Evolutionary conservation across 1,284 basidiomycete species (phyloP).

Genomic region (Leccinum subfulvum): DNA sequence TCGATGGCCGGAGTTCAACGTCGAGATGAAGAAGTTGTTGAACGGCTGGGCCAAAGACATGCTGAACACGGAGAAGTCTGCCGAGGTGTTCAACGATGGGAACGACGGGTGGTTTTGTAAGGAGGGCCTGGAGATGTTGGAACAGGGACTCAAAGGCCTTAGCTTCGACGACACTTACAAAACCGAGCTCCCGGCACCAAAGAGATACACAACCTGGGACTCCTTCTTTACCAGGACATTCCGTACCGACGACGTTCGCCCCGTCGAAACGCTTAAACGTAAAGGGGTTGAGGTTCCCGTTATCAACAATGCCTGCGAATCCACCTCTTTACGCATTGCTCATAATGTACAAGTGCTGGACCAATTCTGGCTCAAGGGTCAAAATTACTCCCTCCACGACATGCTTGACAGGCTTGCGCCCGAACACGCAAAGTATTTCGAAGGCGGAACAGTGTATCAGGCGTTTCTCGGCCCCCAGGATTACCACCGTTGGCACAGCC

Average conservation of each 20-base stretch:
- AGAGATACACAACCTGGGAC: slow-evolving; percentile 7
- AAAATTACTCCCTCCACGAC: slow-evolving; percentile 42
- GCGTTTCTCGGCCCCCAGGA: slow-evolving; percentile 46
- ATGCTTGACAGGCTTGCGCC: slow-evolving; percentile 29
- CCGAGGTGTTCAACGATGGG: neutral
- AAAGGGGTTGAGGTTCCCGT: slow-evolving; percentile 11
- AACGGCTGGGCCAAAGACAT: slow-evolving; percentile 10
- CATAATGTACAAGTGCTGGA: slow-evolving; percentile 36
- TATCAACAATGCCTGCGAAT: slow-evolving; percentile 48
- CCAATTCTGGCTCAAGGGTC: slow-evolving; percentile 47
- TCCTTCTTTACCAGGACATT: slow-evolving; percentile 3
- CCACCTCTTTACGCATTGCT: slow-evolving; percentile 39
- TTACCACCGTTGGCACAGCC: slow-evolving; percentile 57
- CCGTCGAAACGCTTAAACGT: slow-evolving; percentile 21
- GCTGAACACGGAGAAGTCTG: neutral
- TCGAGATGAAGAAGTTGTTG: slow-evolving; percentile 4
- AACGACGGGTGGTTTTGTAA: neutral
- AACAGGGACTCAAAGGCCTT: neutral
- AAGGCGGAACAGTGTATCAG: slow-evolving; percentile 50
- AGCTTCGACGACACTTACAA: slow-evolving; percentile 8
- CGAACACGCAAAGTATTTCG: slow-evolving; percentile 15
- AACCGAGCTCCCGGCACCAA: neutral
- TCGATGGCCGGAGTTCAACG: neutral
- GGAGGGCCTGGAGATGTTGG: neutral
- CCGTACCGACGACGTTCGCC: slow-evolving; percentile 30